phyloP scores from a whole-genome alignment of 139 green algal genomes.

The Tetraselmis striata region DNA sequence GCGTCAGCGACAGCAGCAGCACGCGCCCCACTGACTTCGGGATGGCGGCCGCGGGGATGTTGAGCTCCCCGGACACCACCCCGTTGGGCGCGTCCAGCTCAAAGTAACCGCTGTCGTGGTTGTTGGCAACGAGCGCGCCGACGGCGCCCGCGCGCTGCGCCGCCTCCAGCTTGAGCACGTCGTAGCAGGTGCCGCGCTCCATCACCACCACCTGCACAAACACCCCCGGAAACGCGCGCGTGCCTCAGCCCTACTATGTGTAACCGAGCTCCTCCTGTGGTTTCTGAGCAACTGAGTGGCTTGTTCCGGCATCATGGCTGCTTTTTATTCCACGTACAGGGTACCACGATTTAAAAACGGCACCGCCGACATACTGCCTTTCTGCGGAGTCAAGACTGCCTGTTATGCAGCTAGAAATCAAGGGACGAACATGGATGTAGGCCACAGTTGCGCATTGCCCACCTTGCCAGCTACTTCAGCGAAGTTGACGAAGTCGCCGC shows the following conservation, averaged over 20 bases:
- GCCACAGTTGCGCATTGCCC: too few species aligned
- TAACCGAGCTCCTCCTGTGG: too few species aligned
- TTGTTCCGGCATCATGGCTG: too few species aligned
- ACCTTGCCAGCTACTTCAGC: not conserved
- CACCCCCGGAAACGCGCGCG: too few species aligned
- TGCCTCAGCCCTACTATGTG: too few species aligned
- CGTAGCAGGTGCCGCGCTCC: slow-evolving; percentile 13
- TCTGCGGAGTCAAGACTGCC: too few species aligned
- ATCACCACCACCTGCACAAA: slow-evolving; percentile 6
- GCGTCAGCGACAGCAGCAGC: not conserved
- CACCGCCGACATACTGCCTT: too few species aligned
- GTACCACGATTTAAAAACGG: too few species aligned
- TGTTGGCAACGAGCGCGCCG: slow-evolving; percentile 20
- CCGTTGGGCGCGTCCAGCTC: slow-evolving; percentile 15
- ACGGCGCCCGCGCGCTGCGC: slow-evolving; percentile 6
- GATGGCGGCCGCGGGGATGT: slow-evolving; percentile 1
- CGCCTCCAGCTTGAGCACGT: slow-evolving; percentile 9
- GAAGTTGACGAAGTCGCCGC: not conserved
- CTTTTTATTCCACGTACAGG: too few species aligned
- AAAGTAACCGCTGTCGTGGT: slow-evolving; percentile 22
- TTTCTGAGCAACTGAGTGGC: too few species aligned
- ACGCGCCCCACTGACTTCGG: not conserved
- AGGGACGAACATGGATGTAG: too few species aligned
- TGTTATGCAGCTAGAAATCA: too few species aligned
- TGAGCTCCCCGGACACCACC: not conserved